Percentiles rank a stretch among this genome's conserved stretches.
Conservation (phyloP, 23 red algal species). For the Agarophyton chilense region DNA sequence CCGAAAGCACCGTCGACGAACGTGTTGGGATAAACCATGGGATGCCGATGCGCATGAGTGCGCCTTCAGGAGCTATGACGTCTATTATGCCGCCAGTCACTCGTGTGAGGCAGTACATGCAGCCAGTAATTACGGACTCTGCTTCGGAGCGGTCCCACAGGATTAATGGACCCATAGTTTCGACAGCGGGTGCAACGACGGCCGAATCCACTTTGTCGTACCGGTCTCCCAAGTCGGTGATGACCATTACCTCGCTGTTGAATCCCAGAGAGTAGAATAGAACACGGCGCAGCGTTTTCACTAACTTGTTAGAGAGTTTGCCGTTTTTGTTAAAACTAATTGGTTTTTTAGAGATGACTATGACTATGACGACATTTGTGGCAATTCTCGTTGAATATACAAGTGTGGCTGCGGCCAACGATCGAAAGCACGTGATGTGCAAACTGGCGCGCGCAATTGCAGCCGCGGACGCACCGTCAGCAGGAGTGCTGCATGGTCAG, state of each 20-base stretch:
- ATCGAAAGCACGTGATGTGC: background rate
- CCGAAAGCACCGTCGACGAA: background rate
- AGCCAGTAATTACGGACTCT: background rate
- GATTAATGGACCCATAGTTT: no score
- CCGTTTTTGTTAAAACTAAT: constrained; percentile 26
- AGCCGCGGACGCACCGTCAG: background rate
- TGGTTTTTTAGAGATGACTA: background rate
- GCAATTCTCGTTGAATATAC: background rate
- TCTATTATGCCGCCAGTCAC: background rate
- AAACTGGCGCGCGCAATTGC: background rate
- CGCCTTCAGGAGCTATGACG: background rate
- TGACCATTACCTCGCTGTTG: constrained; percentile 19
- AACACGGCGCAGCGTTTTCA: background rate
- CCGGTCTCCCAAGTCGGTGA: constrained; percentile 26
- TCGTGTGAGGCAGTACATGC: background rate
- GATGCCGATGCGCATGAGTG: background rate
- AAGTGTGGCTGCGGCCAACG: background rate
- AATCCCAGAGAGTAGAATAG: constrained; percentile 3
- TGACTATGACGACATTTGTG: background rate
- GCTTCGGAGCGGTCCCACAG: background rate
- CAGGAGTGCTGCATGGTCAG: background rate
- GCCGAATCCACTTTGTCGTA: no score
- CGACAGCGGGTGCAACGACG: no score
- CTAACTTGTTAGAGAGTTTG: background rate
- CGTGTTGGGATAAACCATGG: background rate